Conservation (phyloP, 164 flowering plant genomes). For the Malania oleifera region DNA sequence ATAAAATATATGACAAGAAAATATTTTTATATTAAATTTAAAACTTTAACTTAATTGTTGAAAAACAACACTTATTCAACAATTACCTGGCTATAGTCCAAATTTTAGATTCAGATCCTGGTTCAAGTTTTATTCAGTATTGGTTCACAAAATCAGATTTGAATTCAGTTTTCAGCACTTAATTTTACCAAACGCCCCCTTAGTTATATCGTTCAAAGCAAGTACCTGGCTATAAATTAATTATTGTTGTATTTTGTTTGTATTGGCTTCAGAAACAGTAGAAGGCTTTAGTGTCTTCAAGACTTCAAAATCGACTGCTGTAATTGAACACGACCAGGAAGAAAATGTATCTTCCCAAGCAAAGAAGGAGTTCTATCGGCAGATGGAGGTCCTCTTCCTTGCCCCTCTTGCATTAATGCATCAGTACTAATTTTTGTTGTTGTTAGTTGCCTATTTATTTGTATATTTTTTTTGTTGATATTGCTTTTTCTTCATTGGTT, state of each 20-base stretch:
- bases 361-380: constrained; percentile 54
- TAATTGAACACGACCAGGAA: constrained; percentile 19
- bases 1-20: too few species aligned
- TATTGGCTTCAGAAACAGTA: constrained; percentile 34
- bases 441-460: background rate
- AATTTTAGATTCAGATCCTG: too few species aligned
- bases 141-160: too few species aligned
- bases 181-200: too few species aligned
- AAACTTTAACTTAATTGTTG: too few species aligned
- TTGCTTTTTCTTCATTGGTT: constrained; percentile 11
- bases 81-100: too few species aligned
- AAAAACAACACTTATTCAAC: too few species aligned
- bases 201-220: background rate
- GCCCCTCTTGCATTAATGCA: background rate
- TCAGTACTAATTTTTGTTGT: background rate
- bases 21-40: too few species aligned
- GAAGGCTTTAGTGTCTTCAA: constrained; percentile 76
- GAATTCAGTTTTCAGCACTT: too few species aligned
- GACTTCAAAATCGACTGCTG: constrained; percentile 31
- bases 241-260: background rate
- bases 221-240: background rate
- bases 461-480: background rate
- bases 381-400: constrained; percentile 58
- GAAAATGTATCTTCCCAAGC: constrained; percentile 18
- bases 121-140: too few species aligned